A percentile compares a stretch with the other conserved stretches of the same genome.
Evolutionary conservation across 192 early-diverging fungal genomes (phyloP).

Genomic region (Backusella tuberculispora): DNA sequence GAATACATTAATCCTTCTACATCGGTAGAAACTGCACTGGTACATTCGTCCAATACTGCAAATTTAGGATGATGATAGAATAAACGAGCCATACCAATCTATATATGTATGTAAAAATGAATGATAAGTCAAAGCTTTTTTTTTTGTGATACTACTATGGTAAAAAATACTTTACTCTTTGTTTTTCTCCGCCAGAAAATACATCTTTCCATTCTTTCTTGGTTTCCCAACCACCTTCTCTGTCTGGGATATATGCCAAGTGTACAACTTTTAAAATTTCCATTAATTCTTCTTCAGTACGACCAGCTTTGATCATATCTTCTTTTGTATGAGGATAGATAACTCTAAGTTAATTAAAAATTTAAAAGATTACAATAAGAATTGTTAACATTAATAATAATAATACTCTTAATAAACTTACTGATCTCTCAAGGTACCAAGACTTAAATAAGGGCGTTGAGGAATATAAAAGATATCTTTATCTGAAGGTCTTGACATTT

Average conservation of each 20-base stretch:
- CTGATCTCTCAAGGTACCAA: conserved; percentile 95
- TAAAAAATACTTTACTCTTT: conserved; percentile 57
- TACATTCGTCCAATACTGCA: conserved; percentile 97
- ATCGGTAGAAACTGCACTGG: conserved; percentile 87
- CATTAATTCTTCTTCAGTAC: conserved; percentile 82
- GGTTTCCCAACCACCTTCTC: conserved; percentile 91
- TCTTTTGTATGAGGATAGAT: conserved; percentile 92
- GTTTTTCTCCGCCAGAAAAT: conserved; percentile 95
- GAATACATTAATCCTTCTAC: conserved; percentile 91
- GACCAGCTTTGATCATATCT: conserved; percentile 75
- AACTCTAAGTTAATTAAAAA: conserved; percentile 47
- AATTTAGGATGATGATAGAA: conserved; percentile 96
- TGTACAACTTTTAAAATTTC: conserved; percentile 85
- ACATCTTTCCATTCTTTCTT: conserved; percentile 92
- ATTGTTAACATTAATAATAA: neutral
- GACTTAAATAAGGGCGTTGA: conserved; percentile 92
- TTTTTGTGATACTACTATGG: neutral
- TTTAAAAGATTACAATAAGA: neutral
- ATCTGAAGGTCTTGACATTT: conserved; percentile 67
- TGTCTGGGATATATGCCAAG: conserved; percentile 74
- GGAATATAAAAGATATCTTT: conserved; percentile 97
- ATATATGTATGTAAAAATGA: conserved; percentile 14
- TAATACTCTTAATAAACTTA: conserved; percentile 35
- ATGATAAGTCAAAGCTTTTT: neutral
- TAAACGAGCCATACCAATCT: conserved; percentile 93